Conservation (phyloP, 306 rosid genomes). For the Castanea sativa region DNA sequence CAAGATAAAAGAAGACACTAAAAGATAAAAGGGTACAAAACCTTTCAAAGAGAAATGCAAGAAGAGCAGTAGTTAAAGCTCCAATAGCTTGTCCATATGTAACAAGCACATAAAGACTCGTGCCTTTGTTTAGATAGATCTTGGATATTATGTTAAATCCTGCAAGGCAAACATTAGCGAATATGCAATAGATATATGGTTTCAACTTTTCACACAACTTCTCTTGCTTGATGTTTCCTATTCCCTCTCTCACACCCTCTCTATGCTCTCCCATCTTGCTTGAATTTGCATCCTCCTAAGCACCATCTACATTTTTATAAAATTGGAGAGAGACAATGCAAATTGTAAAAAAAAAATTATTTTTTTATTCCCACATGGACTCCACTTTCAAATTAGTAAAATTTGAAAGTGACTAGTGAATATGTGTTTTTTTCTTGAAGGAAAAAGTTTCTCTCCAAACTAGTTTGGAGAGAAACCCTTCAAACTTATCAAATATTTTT, state of each 20-base stretch:
- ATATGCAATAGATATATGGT: conserved; percentile 10
- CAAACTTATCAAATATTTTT: too few species aligned
- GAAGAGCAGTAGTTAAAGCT: conserved; percentile 10
- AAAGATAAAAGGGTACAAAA: neutral
- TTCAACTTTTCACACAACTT: neutral
- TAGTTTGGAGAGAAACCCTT: too few species aligned
- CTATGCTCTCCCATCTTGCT: neutral
- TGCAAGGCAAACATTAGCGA: conserved; percentile 1
- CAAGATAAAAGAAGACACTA: neutral
- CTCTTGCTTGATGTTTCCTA: neutral
- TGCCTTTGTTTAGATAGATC: conserved; percentile 22
- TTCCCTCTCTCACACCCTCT: neutral
- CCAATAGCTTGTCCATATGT: conserved; percentile 22
- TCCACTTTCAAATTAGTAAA: too few species aligned
- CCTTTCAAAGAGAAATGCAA: conserved; percentile 30
- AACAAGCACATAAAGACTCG: conserved; percentile 28
- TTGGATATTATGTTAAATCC: conserved; percentile 16
- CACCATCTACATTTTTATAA: too few species aligned
- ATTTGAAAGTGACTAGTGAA: too few species aligned
- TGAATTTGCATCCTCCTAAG: too few species aligned
- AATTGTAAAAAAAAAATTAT: too few species aligned
- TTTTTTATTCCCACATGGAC: too few species aligned
- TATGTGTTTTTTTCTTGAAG: too few species aligned
- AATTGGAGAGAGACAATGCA: too few species aligned
- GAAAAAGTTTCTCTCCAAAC: too few species aligned